A percentile compares a stretch with the other conserved stretches of the same genome.
Evolutionary conservation across 2,329 filamentous ascomycete species (phyloP).

Genomic region (Cylindrodendrum hubeiense): DNA sequence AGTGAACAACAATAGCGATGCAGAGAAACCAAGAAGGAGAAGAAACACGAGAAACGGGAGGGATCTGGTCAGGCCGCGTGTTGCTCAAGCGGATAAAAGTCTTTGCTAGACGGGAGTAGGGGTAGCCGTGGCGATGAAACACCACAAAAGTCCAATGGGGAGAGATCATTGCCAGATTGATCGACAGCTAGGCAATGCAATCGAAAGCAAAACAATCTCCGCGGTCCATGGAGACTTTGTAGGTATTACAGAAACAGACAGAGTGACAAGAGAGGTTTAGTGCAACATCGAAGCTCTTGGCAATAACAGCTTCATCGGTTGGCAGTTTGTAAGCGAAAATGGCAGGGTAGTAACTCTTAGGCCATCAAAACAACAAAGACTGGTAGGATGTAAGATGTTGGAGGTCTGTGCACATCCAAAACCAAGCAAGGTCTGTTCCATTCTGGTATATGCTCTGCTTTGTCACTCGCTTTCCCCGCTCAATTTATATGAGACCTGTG

Average conservation of each 20-base stretch:
- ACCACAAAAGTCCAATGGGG: not conserved
- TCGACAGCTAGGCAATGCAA: slow-evolving; percentile 1
- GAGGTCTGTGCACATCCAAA: not conserved
- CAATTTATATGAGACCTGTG: not conserved
- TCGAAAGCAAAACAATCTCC: not conserved
- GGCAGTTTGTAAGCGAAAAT: not conserved
- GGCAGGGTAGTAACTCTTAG: not conserved
- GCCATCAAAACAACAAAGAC: not conserved
- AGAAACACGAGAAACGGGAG: not conserved
- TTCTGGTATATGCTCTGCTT: not conserved
- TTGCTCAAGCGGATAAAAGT: not conserved
- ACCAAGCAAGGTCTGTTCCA: too few relatives aligned
- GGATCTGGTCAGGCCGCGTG: not conserved
- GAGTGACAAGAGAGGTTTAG: not conserved
- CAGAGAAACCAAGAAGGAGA: not conserved
- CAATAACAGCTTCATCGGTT: not conserved
- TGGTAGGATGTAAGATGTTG: not conserved
- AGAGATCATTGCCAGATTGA: not conserved
- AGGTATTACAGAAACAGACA: not conserved
- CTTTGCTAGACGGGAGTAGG: slow-evolving; percentile 1
- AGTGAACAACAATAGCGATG: not conserved
- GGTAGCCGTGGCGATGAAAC: slow-evolving; percentile 1
- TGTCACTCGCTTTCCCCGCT: not conserved
- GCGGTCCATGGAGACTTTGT: not conserved
- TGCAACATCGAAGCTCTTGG: not conserved